These are phyloP conservation scores for Claviceps cyperi DNA, from an alignment of 2,329 filamentous ascomycete species.

Conservation along the genomic window DNA sequence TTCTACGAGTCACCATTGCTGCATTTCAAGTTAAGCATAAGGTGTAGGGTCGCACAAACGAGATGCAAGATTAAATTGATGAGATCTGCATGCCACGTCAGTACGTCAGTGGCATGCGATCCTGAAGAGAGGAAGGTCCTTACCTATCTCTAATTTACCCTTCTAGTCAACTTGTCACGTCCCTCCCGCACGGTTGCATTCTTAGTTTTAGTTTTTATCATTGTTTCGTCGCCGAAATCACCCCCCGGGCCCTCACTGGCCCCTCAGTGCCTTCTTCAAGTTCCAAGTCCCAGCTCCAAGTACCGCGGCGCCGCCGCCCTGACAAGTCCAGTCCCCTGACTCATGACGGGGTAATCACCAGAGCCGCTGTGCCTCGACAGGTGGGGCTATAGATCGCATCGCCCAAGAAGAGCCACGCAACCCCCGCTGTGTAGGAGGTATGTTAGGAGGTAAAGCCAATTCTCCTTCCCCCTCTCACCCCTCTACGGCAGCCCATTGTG, in stretches of 20 bases:
- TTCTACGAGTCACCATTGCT: too few relatives aligned
- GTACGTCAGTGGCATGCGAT: background rate
- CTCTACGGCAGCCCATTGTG: too few relatives aligned
- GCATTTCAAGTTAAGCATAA: conserved; percentile 2
- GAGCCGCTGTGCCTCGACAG: background rate
- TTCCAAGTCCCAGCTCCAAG: background rate
- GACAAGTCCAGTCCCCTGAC: background rate
- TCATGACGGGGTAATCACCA: background rate
- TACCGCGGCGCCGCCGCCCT: background rate
- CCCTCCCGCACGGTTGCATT: too few relatives aligned
- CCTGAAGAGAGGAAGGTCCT: background rate
- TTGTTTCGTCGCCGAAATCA: too few relatives aligned
- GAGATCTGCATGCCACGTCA: background rate
- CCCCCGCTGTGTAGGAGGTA: too few relatives aligned
- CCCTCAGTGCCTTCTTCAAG: background rate
- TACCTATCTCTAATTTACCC: background rate
- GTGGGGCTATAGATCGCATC: background rate
- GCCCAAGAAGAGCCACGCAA: background rate
- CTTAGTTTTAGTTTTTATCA: too few relatives aligned
- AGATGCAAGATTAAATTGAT: background rate
- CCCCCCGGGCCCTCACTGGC: too few relatives aligned
- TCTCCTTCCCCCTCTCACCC: too few relatives aligned
- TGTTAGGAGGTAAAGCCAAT: too few relatives aligned
- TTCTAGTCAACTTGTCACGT: background rate
- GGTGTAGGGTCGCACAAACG: background rate